Base-by-base conservation (phyloP, 2,329 filamentous ascomycete genomes). In the Ophiostoma angusticollis region DNA sequence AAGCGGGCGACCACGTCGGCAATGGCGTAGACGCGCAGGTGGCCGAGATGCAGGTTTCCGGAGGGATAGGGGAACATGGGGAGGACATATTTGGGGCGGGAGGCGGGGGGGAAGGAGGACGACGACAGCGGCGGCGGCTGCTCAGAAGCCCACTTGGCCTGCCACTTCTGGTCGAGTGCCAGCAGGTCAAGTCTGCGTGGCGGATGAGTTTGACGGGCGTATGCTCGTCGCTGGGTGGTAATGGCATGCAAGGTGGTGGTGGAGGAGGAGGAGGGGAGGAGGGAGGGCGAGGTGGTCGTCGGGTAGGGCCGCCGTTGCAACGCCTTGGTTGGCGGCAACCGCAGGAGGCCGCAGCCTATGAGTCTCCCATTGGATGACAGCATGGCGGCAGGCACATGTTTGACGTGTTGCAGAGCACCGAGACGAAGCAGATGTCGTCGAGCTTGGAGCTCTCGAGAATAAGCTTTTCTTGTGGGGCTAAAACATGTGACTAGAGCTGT, bases 41-140 rank as follows among this genome's bases (percentile, higher is more conserved):
- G 86, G 12, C 86, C 86, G 44, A 93, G 75, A 56, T 94, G 86
- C 21, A 94, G 69, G 22, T 77, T 78, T 22, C 86, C 86, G 0
- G 86, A 93, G 1, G 86, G 86, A 56, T 94, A 94, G 0, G 86
- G 86, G 54, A 93, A 93, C 86, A 94, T 94, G 47, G 86, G 80
- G 39, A 93, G 66, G 45, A 93, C 74, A 56, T 89, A 93, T 57
- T 67, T 68, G 41, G 59, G 59, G 30, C 59, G 49, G 25, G 33
- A 8, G 1, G 35, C 14, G 2, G 9, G 9, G 4, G 37, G 18
- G 9, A 37, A 19, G n/a, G 31, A 14, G 16, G 30, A 4, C 2
- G 35, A 19, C 1, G 19, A 11, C 6, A 22, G 7, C 29, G 11
- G 19, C 44, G 49, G 46, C 34, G 44, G 49, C 38, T 11, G 52